Percentiles rank a stretch among this genome's conserved stretches.
Evolutionary conservation across 164 flowering plant genomes (phyloP).

Genomic region (Tinospora cordifolia): DNA sequence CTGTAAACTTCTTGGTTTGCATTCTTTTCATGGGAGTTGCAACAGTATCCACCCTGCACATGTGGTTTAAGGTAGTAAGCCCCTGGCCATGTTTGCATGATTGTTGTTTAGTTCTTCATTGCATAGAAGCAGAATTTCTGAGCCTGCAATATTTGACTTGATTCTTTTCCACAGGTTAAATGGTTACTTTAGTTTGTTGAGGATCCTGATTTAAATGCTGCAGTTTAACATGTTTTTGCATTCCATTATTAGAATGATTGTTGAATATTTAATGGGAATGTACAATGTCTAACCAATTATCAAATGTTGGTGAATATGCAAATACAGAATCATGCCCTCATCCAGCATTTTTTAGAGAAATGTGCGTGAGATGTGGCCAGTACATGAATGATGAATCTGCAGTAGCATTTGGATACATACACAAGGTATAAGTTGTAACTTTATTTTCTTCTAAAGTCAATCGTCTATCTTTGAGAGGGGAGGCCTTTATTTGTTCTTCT

Average conservation of each 20-base stretch:
- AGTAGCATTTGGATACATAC: slow-evolving; percentile 65
- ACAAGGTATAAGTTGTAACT: slow-evolving; percentile 38
- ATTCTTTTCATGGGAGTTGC: no score
- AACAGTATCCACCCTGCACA: no score
- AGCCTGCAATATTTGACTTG: background rate
- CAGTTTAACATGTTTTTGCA: background rate
- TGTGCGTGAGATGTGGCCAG: slow-evolving; percentile 67
- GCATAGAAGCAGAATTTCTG: background rate
- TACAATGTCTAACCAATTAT: background rate
- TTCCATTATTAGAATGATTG: background rate
- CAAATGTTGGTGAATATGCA: slow-evolving; percentile 12
- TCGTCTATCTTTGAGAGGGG: background rate
- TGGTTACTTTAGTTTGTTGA: background rate
- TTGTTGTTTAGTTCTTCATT: no score
- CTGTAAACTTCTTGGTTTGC: no score
- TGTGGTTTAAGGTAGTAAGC: no score
- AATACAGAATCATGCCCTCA: slow-evolving; percentile 38
- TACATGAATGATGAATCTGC: slow-evolving; percentile 46
- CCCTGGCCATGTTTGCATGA: no score
- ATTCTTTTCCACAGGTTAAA: background rate
- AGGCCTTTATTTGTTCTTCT: background rate
- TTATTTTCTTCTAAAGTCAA: background rate
- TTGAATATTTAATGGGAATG: background rate
- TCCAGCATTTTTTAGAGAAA: slow-evolving; percentile 47
- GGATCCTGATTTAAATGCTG: background rate